Conservation (phyloP, 2,329 filamentous ascomycete genomes). For the Pseudogymnoascus sp. region DNA sequence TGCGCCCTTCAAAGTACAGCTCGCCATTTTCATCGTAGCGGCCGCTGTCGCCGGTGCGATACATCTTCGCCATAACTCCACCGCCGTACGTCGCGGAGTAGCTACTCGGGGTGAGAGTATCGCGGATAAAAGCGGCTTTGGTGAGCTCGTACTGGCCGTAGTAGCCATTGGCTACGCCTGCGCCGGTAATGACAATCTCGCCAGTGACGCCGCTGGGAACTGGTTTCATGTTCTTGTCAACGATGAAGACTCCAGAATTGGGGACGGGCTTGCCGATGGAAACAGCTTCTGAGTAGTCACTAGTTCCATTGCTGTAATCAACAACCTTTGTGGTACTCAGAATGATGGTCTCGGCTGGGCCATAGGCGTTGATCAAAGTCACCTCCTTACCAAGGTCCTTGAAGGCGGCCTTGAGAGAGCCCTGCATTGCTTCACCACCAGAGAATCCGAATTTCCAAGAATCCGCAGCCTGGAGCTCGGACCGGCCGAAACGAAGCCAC, state of each 20-base stretch:
- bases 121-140: too few relatives aligned
- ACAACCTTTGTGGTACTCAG: constrained; percentile 20
- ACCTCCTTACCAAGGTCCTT: constrained; percentile 15
- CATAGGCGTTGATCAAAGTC: constrained; percentile 8
- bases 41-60: constrained; percentile 36
- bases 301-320: constrained; percentile 11
- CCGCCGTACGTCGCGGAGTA: too few relatives aligned
- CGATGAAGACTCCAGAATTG: constrained; percentile 29
- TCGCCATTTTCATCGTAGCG: constrained; percentile 26
- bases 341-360: constrained; percentile 8
- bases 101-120: too few relatives aligned
- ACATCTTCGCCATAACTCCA: constrained; percentile 13
- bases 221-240: constrained; percentile 32
- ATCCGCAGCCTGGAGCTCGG: background rate
- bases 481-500: constrained; percentile 12
- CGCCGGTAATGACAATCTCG: constrained; percentile 36
- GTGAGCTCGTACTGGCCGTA: constrained; percentile 22
- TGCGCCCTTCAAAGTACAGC: constrained; percentile 27
- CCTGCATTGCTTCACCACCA: constrained; percentile 24
- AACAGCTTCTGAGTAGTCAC: background rate
- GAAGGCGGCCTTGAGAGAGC: constrained; percentile 19
- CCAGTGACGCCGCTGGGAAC: constrained; percentile 36
- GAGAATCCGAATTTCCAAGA: constrained; percentile 22
- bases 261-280: constrained; percentile 12
- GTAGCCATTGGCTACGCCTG: constrained; percentile 32